phyloP scores from a whole-genome alignment of 2,329 filamentous ascomycete genomes.

The Neofusicoccum sp. region DNA sequence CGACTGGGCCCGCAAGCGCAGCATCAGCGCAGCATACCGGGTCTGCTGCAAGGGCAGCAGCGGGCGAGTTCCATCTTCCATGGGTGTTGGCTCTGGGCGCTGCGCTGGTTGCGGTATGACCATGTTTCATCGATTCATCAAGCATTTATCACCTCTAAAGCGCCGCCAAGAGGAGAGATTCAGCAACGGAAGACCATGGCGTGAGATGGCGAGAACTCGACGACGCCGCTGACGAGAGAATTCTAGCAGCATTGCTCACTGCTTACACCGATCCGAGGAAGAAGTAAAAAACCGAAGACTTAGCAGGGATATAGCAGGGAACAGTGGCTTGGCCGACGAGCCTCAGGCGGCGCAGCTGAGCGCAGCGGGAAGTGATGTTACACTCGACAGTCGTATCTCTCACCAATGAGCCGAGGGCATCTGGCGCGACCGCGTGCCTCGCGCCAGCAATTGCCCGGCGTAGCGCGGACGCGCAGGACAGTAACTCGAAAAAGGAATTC shows the following conservation, averaged over 20 bases:
- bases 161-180: neutral
- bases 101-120: no score
- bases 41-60: neutral
- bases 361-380: neutral
- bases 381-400: neutral
- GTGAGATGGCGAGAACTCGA: constrained; percentile 5
- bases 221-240: neutral
- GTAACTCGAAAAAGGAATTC: constrained; percentile 3
- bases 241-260: neutral
- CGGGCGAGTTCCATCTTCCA: neutral
- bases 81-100: neutral
- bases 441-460: neutral
- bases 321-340: constrained; percentile 2
- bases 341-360: neutral
- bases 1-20: neutral
- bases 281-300: constrained; percentile 2
- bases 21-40: neutral
- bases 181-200: neutral
- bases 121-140: no score
- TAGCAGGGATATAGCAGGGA: neutral
- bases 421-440: no score
- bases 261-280: neutral
- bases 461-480: neutral
- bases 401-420: neutral
- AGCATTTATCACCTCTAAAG: neutral